Evolutionary conservation across 805 yeast genomes (phyloP).

Genomic region (Saccharomycopsis vini): DNA sequence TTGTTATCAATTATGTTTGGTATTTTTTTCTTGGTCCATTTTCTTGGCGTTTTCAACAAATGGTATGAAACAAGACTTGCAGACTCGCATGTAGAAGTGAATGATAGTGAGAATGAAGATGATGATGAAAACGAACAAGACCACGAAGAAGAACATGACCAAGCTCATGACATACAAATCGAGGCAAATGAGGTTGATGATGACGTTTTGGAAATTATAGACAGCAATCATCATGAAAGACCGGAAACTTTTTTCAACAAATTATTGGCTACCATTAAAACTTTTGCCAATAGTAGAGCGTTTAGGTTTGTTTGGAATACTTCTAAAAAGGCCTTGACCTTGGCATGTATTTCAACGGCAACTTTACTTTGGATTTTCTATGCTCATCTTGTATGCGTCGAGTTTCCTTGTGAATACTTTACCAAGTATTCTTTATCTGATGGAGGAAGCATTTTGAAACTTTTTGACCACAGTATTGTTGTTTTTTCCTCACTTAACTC

Average conservation of each 20-base stretch:
- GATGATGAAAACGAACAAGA: not conserved
- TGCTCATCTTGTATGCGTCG: constrained; percentile 3
- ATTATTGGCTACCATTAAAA: too few relatives aligned
- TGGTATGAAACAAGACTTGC: constrained; percentile 10
- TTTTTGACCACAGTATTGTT: too few relatives aligned
- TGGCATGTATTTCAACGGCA: not conserved
- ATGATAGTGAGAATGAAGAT: not conserved
- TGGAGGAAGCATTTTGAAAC: too few relatives aligned
- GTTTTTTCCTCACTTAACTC: too few relatives aligned
- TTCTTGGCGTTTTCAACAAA: constrained; percentile 19
- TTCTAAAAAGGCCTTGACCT: not conserved
- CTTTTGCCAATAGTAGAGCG: too few relatives aligned
- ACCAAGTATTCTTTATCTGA: not conserved
- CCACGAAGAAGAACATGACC: too few relatives aligned
- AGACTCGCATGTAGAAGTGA: not conserved
- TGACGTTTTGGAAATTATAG: too few relatives aligned
- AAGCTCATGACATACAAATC: too few relatives aligned
- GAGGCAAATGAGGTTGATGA: too few relatives aligned
- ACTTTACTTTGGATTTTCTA: not conserved
- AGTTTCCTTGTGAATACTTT: not conserved
- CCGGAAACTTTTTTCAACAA: too few relatives aligned
- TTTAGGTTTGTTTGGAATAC: not conserved
- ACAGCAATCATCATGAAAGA: too few relatives aligned
- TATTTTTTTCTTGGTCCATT: constrained; percentile 19
- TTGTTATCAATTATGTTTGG: constrained; percentile 21